phyloP scores from a whole-genome alignment of 2,329 filamentous ascomycete species.

The Byssothecium circinans region DNA sequence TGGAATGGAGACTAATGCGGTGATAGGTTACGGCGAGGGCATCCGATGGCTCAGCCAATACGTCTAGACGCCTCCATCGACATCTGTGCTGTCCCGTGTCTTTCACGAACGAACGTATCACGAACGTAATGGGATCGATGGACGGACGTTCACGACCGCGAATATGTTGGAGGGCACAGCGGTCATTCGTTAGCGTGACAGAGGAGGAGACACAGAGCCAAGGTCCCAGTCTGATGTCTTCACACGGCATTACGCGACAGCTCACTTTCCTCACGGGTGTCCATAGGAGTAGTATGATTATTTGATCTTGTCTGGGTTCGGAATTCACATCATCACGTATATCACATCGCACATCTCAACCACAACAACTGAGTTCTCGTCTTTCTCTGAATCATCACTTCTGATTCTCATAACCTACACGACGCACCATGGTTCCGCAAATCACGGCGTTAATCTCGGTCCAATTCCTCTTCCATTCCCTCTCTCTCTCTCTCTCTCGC shows the following conservation, averaged over 20 bases:
- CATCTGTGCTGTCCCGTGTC: conserved; percentile 53
- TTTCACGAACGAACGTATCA: too few species aligned
- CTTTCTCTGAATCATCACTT: too few species aligned
- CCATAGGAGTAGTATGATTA: conserved; percentile 8
- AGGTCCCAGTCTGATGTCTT: too few species aligned
- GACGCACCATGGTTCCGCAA: neutral
- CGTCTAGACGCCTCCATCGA: conserved; percentile 45
- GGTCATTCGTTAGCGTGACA: too few species aligned
- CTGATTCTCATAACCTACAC: too few species aligned
- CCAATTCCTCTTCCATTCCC: conserved; percentile 5
- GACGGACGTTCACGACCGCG: too few species aligned
- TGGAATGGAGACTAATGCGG: neutral
- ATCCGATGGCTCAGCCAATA: conserved; percentile 49
- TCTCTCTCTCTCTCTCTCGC: neutral
- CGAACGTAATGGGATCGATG: too few species aligned
- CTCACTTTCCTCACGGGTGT: conserved; percentile 34
- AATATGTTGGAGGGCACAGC: too few species aligned
- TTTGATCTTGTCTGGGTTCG: too few species aligned
- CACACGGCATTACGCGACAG: neutral
- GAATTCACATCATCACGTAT: neutral
- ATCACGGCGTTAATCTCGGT: neutral
- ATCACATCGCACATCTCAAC: neutral
- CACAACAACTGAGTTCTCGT: too few species aligned
- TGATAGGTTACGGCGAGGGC: conserved; percentile 42
- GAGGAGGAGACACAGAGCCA: too few species aligned